Conservation (phyloP, 2,329 filamentous ascomycete species). For the Pleurostoma richardsiae region DNA sequence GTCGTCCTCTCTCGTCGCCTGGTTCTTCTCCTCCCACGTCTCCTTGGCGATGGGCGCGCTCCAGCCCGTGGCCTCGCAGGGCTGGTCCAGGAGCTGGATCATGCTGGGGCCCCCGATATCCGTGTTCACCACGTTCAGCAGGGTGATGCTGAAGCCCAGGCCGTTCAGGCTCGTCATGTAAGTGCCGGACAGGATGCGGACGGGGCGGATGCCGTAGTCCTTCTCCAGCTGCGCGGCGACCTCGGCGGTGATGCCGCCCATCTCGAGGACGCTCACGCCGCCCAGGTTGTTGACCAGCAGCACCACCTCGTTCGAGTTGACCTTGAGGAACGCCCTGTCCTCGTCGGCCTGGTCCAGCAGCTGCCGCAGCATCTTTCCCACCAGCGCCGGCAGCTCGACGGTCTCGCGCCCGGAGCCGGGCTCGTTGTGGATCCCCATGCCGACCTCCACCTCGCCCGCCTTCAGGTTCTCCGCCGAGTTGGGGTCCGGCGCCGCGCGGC, state of each 20-base stretch:
- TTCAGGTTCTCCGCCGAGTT: constrained; percentile 52
- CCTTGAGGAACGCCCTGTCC: constrained; percentile 65
- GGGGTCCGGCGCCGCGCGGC: constrained; percentile 51
- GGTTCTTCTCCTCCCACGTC: constrained; percentile 58
- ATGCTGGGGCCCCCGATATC: constrained; percentile 57
- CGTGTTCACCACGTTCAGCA: constrained; percentile 59
- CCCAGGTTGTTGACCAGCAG: constrained; percentile 73
- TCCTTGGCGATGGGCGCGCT: constrained; percentile 54
- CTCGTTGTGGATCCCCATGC: constrained; percentile 78
- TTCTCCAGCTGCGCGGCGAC: constrained; percentile 57
- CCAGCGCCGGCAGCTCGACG: constrained; percentile 47
- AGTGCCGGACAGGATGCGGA: constrained; percentile 62
- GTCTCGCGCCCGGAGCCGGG: constrained; percentile 48
- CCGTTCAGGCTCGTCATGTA: constrained; percentile 79
- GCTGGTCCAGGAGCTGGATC: constrained; percentile 65
- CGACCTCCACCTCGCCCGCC: constrained; percentile 55
- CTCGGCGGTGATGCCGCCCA: constrained; percentile 67
- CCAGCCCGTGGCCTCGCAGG: constrained; percentile 68
- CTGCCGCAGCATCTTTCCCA: constrained; percentile 63
- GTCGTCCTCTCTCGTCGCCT: constrained; percentile 36
- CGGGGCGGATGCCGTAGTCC: constrained; percentile 55
- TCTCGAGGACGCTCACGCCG: constrained; percentile 65
- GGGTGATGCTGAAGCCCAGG: constrained; percentile 67
- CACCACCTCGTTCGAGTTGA: constrained; percentile 60
- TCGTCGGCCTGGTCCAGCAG: constrained; percentile 61